Conservation (phyloP, 2,329 filamentous ascomycete species). For the Alternaria tenuissima region DNA sequence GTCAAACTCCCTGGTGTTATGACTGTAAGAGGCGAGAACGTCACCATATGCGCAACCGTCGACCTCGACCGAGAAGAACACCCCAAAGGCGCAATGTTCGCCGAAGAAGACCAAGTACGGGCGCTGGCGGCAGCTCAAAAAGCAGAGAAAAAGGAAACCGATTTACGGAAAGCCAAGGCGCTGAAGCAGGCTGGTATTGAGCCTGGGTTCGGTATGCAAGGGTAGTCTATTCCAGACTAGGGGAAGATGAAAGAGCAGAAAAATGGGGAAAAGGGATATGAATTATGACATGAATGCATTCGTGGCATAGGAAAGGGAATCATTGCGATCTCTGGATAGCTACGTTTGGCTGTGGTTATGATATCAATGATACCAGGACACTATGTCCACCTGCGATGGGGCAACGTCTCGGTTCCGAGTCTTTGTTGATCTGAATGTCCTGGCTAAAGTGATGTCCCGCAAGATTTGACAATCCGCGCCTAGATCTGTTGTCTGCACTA, state of each 20-base stretch:
- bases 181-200: constrained; percentile 61
- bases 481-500: not conserved
- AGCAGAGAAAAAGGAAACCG: constrained; percentile 69
- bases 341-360: constrained; percentile 15
- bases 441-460: not conserved
- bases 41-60: constrained; percentile 93
- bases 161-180: constrained; percentile 70
- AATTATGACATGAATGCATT: constrained; percentile 13
- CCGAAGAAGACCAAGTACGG: constrained; percentile 73
- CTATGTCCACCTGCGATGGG: constrained; percentile 19
- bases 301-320: constrained; percentile 3
- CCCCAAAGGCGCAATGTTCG: constrained; percentile 74
- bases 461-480: not conserved
- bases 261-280: not conserved
- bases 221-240: not conserved
- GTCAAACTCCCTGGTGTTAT: constrained; percentile 85
- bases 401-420: not conserved
- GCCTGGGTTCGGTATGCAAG: constrained; percentile 81
- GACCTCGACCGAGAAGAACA: constrained; percentile 97
- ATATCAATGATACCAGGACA: constrained; percentile 25
- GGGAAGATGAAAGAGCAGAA: not conserved
- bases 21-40: constrained; percentile 94
- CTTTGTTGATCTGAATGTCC: not conserved
- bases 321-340: constrained; percentile 10
- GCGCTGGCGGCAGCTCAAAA: constrained; percentile 77